Evolutionary conservation across 129 eudicot genomes (phyloP).

Genomic region (Erigeron canadensis): DNA sequence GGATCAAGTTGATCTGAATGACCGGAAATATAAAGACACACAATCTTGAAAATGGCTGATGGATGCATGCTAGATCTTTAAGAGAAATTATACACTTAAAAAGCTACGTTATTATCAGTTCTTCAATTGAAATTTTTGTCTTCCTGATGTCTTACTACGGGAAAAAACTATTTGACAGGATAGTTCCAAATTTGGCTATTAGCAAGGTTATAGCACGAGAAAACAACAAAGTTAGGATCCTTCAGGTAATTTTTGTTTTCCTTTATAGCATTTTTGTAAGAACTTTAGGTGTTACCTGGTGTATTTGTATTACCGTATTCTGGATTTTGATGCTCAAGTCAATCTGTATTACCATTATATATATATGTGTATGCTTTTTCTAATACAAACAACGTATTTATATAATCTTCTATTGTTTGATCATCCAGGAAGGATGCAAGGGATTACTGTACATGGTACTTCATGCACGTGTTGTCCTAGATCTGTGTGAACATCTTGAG

Average conservation of each 20-base stretch:
- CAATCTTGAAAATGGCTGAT: conserved; percentile 7
- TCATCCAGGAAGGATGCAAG: conserved; percentile 94
- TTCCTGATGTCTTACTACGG: conserved; percentile 26
- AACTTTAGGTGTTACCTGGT: neutral
- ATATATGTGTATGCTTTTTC: no score
- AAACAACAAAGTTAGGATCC: conserved; percentile 91
- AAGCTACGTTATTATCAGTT: conserved; percentile 5
- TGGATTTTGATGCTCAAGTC: neutral
- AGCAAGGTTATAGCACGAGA: conserved; percentile 88
- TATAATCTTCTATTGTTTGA: conserved; percentile 2
- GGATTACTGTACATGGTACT: conserved; percentile 95
- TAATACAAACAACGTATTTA: no score
- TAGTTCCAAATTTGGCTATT: conserved; percentile 95
- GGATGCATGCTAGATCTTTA: conserved; percentile 24
- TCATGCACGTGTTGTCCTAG: conserved; percentile 93
- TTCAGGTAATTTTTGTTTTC: conserved; percentile 65
- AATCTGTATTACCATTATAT: no score
- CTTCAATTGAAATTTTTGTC: neutral
- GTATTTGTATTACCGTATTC: neutral
- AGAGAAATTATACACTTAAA: conserved; percentile 7
- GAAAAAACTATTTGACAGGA: conserved; percentile 50
- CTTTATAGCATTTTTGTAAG: conserved; percentile 8
- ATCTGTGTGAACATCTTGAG: conserved; percentile 79
- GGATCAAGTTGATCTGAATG: conserved; percentile 14
- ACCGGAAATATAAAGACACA: conserved; percentile 18